Evolutionary conservation across 768 basidiomycete genomes (phyloP).

Genomic region (Omphalotus guepiniiformis): DNA sequence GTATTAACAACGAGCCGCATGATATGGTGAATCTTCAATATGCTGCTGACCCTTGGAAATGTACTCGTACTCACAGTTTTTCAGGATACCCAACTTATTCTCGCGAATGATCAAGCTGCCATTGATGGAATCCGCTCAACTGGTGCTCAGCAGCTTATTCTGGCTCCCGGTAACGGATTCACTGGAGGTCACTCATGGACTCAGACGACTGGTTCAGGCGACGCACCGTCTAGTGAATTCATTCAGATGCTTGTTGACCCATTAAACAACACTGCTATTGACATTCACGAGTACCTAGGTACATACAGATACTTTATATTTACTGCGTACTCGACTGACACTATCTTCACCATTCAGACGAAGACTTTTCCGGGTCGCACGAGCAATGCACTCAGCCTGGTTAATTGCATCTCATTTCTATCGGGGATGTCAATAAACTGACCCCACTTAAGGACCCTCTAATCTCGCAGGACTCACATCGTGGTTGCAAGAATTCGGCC

Average conservation of each 20-base stretch:
- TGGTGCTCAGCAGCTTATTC: slow-evolving; percentile 38
- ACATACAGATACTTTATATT: background rate
- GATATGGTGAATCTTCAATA: slow-evolving; percentile 31
- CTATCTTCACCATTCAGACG: slow-evolving; percentile 23
- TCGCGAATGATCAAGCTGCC: slow-evolving; percentile 40
- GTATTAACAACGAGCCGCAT: slow-evolving; percentile 45
- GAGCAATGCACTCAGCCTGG: slow-evolving; percentile 40
- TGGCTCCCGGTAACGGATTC: slow-evolving; percentile 44
- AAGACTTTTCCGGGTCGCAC: slow-evolving; percentile 40
- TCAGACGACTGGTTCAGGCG: slow-evolving; percentile 29
- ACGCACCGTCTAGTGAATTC: slow-evolving; percentile 38
- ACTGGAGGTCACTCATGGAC: slow-evolving; percentile 44
- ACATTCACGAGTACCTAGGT: slow-evolving; percentile 34
- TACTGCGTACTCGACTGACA: no score
- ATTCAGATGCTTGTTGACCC: slow-evolving; percentile 38
- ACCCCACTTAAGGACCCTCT: slow-evolving; percentile 23
- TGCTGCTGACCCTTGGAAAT: no score
- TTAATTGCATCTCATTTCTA: slow-evolving; percentile 2
- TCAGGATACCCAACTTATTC: slow-evolving; percentile 36
- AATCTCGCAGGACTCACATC: slow-evolving; percentile 38
- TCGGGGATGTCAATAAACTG: background rate
- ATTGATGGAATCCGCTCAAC: slow-evolving; percentile 38
- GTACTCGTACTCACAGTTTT: no score
- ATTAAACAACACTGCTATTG: slow-evolving; percentile 38
- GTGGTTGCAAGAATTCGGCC: slow-evolving; percentile 37